phyloP scores from a whole-genome alignment of 2,329 filamentous ascomycete species.

The Bertia moriformis region DNA sequence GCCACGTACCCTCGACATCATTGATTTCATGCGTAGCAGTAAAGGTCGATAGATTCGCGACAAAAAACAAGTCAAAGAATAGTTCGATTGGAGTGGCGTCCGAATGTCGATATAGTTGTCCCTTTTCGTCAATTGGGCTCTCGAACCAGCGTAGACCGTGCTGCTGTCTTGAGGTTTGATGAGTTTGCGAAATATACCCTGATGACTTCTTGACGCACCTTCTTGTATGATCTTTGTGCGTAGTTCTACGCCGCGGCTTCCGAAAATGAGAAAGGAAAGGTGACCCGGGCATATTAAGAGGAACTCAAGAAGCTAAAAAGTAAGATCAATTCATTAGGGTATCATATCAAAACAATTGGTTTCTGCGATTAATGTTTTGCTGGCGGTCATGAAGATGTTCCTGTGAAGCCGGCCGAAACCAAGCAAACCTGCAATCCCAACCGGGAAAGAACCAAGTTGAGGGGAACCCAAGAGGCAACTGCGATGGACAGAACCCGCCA shows the following conservation, averaged over 20 bases:
- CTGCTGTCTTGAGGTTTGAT: background rate
- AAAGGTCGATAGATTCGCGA: conserved; percentile 43
- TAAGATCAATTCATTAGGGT: too few species aligned
- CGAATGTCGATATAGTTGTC: conserved; percentile 2
- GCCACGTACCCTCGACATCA: conserved; percentile 18
- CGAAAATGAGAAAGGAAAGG: conserved; percentile 15
- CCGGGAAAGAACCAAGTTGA: too few species aligned
- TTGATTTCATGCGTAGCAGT: conserved; percentile 38
- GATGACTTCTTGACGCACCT: too few species aligned
- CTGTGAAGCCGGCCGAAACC: too few species aligned
- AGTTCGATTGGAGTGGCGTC: conserved; percentile 39
- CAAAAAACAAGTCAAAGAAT: conserved; percentile 46
- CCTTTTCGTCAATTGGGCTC: conserved; percentile 14
- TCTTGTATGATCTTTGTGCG: conserved; percentile 4
- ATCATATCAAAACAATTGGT: too few species aligned
- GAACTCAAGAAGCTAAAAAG: too few species aligned
- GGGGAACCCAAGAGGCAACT: too few species aligned
- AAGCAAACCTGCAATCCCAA: too few species aligned
- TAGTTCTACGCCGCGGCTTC: conserved; percentile 8
- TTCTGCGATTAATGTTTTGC: too few species aligned
- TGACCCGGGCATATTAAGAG: conserved; percentile 11
- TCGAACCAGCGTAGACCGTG: conserved; percentile 14
- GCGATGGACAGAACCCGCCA: too few species aligned
- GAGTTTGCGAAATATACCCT: too few species aligned
- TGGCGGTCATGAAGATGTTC: too few species aligned